A percentile compares a stretch with the other conserved stretches of the same genome.
Evolutionary conservation across 331 rosid species (phyloP).

Genomic region (Malus hybrid): DNA sequence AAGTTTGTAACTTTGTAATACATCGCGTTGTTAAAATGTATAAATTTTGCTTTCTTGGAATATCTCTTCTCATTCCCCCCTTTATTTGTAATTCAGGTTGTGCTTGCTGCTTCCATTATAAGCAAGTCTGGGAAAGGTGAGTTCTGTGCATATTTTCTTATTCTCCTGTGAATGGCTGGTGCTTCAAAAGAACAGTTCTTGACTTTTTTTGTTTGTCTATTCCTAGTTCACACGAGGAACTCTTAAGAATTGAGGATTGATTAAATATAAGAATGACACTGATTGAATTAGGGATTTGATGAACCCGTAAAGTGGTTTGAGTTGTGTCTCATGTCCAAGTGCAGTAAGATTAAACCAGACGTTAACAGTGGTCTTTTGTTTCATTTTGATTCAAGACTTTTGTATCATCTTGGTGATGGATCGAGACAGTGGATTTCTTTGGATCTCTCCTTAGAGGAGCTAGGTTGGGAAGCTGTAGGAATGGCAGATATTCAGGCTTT

Average conservation of each 20-base stretch:
- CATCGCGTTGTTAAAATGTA: neutral
- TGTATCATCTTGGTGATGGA: neutral
- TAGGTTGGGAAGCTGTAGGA: neutral
- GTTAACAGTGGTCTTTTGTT: neutral
- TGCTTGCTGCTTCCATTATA: constrained; percentile 85
- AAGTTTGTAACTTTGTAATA: neutral
- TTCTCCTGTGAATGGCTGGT: neutral
- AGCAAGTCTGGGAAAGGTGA: constrained; percentile 97
- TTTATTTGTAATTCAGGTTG: constrained; percentile 53
- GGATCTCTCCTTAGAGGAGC: neutral
- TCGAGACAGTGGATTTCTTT: neutral
- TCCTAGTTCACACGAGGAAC: neutral
- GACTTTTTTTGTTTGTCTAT: neutral
- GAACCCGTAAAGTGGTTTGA: neutral
- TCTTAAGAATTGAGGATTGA: neutral
- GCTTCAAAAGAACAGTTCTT: neutral
- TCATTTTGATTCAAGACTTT: neutral
- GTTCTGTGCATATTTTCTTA: constrained; percentile 5
- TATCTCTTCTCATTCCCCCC: neutral
- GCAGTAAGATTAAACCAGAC: neutral
- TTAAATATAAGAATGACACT: neutral
- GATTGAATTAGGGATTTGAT: neutral
- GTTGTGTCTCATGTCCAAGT: neutral
- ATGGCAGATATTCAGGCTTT: neutral
- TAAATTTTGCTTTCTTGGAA: neutral